Conservation (phyloP, 2,329 filamentous ascomycete genomes). For the Penicillium fuscoglaucum region DNA sequence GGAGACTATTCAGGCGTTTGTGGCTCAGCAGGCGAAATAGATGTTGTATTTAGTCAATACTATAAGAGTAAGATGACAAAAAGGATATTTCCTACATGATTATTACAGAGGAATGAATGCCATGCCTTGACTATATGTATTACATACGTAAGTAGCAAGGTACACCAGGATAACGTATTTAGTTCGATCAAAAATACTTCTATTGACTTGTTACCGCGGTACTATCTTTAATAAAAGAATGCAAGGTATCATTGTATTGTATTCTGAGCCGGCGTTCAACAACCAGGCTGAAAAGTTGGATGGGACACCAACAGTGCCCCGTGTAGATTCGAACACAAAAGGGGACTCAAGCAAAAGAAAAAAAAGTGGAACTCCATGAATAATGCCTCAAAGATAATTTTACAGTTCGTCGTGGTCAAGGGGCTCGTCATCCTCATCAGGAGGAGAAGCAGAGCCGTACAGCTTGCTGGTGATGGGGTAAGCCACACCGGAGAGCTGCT, state of each 20-base stretch:
- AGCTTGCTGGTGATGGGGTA: slow-evolving; percentile 99
- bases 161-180: not conserved
- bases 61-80: not conserved
- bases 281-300: slow-evolving; percentile 2
- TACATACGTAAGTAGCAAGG: not conserved
- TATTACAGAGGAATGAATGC: not conserved
- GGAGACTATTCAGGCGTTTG: slow-evolving; percentile 62
- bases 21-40: slow-evolving; percentile 22
- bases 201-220: not conserved
- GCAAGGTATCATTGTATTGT: slow-evolving; percentile 29
- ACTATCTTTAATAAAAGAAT: not conserved
- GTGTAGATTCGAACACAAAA: slow-evolving; percentile 17
- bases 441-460: slow-evolving; percentile 67
- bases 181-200: too few relatives aligned
- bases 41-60: not conserved
- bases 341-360: slow-evolving; percentile 26
- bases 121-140: not conserved
- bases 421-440: slow-evolving; percentile 70
- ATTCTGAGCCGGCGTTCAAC: slow-evolving; percentile 5
- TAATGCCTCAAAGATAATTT: slow-evolving; percentile 44
- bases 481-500: slow-evolving; percentile 94
- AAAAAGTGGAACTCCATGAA: slow-evolving; percentile 37
- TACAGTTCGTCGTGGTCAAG: slow-evolving; percentile 76
- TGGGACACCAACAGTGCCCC: slow-evolving; percentile 12
- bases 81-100: not conserved